Evolutionary conservation across 192 early-diverging fungal genomes (phyloP).

Genomic region (Gonapodya prolifera): DNA sequence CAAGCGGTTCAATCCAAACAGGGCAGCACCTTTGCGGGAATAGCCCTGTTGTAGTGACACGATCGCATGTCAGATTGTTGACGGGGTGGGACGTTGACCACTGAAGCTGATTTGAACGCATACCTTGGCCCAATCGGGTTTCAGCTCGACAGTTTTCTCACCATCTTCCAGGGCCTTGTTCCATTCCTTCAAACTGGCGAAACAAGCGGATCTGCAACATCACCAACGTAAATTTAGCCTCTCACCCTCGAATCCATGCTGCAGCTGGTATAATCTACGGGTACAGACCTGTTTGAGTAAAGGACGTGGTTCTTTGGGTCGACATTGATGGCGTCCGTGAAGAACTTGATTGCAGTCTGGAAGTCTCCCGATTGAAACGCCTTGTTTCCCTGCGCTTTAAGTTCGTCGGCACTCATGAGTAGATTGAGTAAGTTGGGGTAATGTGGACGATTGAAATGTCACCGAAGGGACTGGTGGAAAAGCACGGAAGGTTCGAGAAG

Average conservation of each 20-base stretch:
- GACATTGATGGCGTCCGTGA: slow-evolving; percentile 73
- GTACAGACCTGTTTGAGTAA: slow-evolving; percentile 64
- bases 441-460: too few relatives aligned
- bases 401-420: slow-evolving; percentile 38
- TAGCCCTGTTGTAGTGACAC: too few relatives aligned
- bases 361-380: slow-evolving; percentile 70
- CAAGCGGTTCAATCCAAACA: slow-evolving; percentile 54
- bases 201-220: slow-evolving; percentile 70
- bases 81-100: not conserved
- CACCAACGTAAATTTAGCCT: too few relatives aligned
- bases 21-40: slow-evolving; percentile 77
- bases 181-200: slow-evolving; percentile 66
- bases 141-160: slow-evolving; percentile 70
- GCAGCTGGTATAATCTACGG: not conserved
- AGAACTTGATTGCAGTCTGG: slow-evolving; percentile 59
- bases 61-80: not conserved
- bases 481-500: too few relatives aligned
- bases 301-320: slow-evolving; percentile 83
- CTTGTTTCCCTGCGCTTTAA: slow-evolving; percentile 70
- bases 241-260: not conserved
- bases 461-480: too few relatives aligned
- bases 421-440: too few relatives aligned
- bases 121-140: slow-evolving; percentile 73
- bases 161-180: slow-evolving; percentile 67
- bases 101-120: slow-evolving; percentile 9